Base-by-base conservation (phyloP, 163 green algal genomes). In the Botryococcus braunii region DNA sequence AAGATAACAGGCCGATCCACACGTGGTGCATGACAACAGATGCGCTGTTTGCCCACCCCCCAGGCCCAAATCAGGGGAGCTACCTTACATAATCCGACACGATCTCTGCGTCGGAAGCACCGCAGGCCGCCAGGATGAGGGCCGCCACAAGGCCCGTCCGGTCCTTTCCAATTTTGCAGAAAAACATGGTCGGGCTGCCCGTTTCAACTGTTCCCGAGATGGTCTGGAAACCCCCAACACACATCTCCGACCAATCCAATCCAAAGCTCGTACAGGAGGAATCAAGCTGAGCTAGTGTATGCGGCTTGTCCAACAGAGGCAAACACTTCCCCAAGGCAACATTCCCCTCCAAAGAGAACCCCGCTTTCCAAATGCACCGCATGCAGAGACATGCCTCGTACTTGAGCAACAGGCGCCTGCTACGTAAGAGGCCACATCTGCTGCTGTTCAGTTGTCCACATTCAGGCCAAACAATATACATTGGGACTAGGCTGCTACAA, bases 81-180 rank as follows among this genome's bases (percentile, higher is more conserved):
- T n/a, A 85, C 76, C 75, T 71, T 5, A 65, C 55, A 43, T 91
- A 91, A 70, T 91, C 85, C 2, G 66, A 75, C 6, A 91, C 52
- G 59, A 91, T 91, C 21, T 87, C 71, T 6, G 81, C 69, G 41
- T 76, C 64, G 34, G 58, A 72, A 2, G 76, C 82, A 5, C 77
- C 84, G 49, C 77, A 83, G 52, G 56, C 71, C 7, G 73, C n/a
- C 49, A 91, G 75, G 39, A 89, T 58, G 47, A 86, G 57, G 41
- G 75, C 74, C 4, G 84, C 78, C 47, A 89, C 43, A 9, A 89
- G 41, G 0, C 84, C 85, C 7, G 82, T 91, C 50, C 85, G 69
- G 76, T 91, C 85, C 66, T 91, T 91, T 50, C 77, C 77, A 21
- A 81, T 55, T 29, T 46, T 84, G 77, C 85, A 92, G 71, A 91